These are phyloP conservation scores for Kazachstania viticola DNA, from an alignment of 805 yeast species.

Conservation along the genomic window DNA sequence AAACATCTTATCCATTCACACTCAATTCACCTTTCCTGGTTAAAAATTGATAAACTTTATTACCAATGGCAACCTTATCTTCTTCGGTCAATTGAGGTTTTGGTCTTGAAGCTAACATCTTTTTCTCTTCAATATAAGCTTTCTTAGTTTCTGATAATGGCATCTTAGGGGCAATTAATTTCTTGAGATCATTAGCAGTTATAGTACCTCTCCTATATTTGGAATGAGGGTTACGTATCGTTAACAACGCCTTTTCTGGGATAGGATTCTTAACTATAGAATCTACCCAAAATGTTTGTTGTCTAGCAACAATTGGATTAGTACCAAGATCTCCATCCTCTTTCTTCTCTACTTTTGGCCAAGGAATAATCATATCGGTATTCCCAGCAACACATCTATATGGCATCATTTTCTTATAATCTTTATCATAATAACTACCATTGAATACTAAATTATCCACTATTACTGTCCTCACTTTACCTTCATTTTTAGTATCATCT, in stretches of 20 bases:
- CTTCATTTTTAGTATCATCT: conserved; percentile 44
- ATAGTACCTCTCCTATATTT: conserved; percentile 54
- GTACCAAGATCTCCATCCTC: conserved; percentile 55
- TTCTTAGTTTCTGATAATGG: conserved; percentile 56
- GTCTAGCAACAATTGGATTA: conserved; percentile 42
- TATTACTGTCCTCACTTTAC: conserved; percentile 57
- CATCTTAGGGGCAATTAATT: conserved; percentile 61
- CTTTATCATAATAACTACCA: conserved; percentile 63
- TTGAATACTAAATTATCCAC: conserved; percentile 61
- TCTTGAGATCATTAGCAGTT: conserved; percentile 49
- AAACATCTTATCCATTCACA: no score
- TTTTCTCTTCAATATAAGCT: conserved; percentile 47
- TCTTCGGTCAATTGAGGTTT: conserved; percentile 31
- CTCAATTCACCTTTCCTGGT: conserved; percentile 12
- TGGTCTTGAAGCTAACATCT: conserved; percentile 31
- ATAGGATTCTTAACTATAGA: conserved; percentile 55
- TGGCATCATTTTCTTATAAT: conserved; percentile 64
- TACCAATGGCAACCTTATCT: conserved; percentile 34
- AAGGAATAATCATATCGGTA: conserved; percentile 64
- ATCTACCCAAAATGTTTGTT: conserved; percentile 64
- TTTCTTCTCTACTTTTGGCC: conserved; percentile 62
- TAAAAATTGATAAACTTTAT: conserved; percentile 28
- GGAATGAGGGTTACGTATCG: conserved; percentile 70
- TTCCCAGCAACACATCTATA: conserved; percentile 65
- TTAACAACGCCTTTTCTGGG: conserved; percentile 52